phyloP scores from a whole-genome alignment of 345 rosid species.

The Bruguiera parviflora region DNA sequence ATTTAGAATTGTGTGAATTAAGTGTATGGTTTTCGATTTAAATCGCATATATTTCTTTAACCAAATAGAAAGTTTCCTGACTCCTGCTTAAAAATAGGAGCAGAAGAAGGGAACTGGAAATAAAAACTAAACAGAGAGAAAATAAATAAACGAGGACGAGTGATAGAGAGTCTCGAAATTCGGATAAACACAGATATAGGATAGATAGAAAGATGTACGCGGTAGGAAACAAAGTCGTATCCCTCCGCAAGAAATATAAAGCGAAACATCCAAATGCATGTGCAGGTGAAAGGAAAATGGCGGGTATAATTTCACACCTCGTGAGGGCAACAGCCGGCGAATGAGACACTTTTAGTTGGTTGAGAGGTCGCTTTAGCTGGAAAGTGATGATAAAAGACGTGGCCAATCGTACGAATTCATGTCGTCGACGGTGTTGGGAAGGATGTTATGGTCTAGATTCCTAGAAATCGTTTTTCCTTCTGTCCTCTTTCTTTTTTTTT shows the following conservation, averaged over 20 bases:
- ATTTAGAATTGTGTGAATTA: no score
- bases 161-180: no score
- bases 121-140: no score
- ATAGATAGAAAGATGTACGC: neutral
- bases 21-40: no score
- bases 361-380: constrained; percentile 26
- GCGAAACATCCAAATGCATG: neutral
- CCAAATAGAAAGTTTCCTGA: no score
- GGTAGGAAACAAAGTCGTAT: constrained; percentile 10
- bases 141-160: no score
- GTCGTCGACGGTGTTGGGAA: neutral
- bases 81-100: no score
- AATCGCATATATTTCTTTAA: no score
- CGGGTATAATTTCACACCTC: neutral
- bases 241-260: neutral
- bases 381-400: constrained; percentile 15
- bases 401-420: constrained; percentile 2
- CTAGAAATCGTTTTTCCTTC: neutral
- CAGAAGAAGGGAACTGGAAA: no score
- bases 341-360: constrained; percentile 22
- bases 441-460: neutral
- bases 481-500: neutral
- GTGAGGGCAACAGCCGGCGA: constrained; percentile 12
- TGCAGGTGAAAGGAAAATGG: no score
- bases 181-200: no score